A percentile compares a stretch with the other conserved stretches of the same genome.
phyloP scores from a whole-genome alignment of 345 rosid species.

The Anacardium occidentale region DNA sequence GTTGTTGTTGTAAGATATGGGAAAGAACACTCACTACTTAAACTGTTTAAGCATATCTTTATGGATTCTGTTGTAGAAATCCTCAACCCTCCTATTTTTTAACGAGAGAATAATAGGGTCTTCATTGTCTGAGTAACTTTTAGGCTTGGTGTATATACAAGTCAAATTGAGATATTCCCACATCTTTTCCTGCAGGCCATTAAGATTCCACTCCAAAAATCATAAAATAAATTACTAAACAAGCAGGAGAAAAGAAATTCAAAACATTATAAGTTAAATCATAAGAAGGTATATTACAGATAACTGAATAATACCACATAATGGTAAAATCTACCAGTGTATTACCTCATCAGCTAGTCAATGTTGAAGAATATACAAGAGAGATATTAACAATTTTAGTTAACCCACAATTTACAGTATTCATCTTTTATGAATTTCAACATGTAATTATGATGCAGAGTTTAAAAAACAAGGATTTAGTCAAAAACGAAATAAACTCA shows the following conservation, averaged over 20 bases:
- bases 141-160: slow-evolving; percentile 91
- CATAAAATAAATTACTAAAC: not conserved
- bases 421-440: not conserved
- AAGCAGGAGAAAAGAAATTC: not conserved
- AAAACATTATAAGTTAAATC: not conserved
- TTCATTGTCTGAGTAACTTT: slow-evolving; percentile 94
- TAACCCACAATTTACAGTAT: not conserved
- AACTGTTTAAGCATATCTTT: slow-evolving; percentile 93
- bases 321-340: not conserved
- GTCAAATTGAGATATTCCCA: slow-evolving; percentile 91
- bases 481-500: too few relatives aligned
- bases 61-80: slow-evolving; percentile 82
- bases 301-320: not conserved
- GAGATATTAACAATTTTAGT: not conserved
- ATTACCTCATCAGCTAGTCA: not conserved
- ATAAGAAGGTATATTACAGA: not conserved
- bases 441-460: too few relatives aligned
- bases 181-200: slow-evolving; percentile 82
- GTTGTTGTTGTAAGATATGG: not conserved
- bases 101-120: slow-evolving; percentile 94
- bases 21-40: slow-evolving; percentile 70
- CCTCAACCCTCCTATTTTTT: slow-evolving; percentile 83
- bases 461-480: too few relatives aligned
- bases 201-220: slow-evolving; percentile 90
- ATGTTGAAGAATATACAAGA: not conserved